Base-by-base conservation (phyloP, 2,329 filamentous ascomycete species). In the Plenodomus biglobosus region DNA sequence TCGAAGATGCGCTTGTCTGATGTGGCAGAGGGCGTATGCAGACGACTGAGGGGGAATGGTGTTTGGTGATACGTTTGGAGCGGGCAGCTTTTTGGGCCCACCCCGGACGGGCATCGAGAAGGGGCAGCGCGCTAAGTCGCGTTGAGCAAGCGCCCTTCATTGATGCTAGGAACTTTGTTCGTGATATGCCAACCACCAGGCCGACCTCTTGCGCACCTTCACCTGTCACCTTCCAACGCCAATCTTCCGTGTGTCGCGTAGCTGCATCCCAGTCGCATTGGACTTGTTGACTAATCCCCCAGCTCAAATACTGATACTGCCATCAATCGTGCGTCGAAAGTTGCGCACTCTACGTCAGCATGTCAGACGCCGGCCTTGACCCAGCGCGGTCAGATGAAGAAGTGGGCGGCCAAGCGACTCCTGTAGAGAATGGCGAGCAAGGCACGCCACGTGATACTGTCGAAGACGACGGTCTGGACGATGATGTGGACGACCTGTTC, bases 401-500 rank as follows among this genome's bases (percentile, higher is more conserved):
- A 15, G 59, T 71, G 42, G 68, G 66, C 15, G 66, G 58, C 50
- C 62, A 62, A 8, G 62, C 68, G 5, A 59, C 65, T 13, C 62
- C 65, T 16, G 64, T 58, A 42, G 66, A 62, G 42, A 61, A 64
- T 46, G 68, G 62, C 11, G 66, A 62, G 13, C 62, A 62, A 8
- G 61, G 49, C 30, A 56, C 61, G 35, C 62, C 65, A 38, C 59
- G 59, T 42, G 58, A 67, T 32, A 68, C 65, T 3, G 61, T 69
- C 15, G 69, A 69, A 42, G 64, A 69, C 34, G 59, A 62, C 8
- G 66, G 39, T 0, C 45, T 60, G 20, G 71, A 72, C 17, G 68
- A 69, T 2, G 72, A 69, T 20, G 73, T 69, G 18, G 75, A 76
- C 41, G 76, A 78, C 51, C 62, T 78, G 10, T 77, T 78, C 51